Evolutionary conservation across 176 grass and related monocot genomes (phyloP), one percentile per base, ranked within the genome.

Genomic region (Hyparrhenia diplandra): DNA sequence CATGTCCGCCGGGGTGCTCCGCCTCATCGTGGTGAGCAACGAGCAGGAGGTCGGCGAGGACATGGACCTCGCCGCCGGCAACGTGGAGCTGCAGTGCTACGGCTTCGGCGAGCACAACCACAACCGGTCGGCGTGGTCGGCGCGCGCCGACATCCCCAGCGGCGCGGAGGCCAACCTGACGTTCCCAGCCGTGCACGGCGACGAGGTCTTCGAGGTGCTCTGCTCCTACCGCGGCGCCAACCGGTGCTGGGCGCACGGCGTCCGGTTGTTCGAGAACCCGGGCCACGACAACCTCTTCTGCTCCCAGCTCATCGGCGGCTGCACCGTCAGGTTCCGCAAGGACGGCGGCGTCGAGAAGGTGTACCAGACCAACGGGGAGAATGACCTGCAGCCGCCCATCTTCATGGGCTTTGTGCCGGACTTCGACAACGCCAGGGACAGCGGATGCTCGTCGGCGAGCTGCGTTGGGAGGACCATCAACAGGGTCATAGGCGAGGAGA

Each of bases 391-490:
- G 87, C 87, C 87, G 71, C 78, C 83, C 17, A 24, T 85, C 0
- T 89, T 89, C 87, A 80, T 89, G 78, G 87, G 87, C 1, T 89
- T 89, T 46, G 87, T 77, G 78, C 87, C 87, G 58, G 87, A 89
- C 77, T 89, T 89, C 83, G 78, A 89, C 83, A 89, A 89, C 45
- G 87, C 87, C 87, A 72, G 78, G 83, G 83, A 82, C 82, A 73
- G 78, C 65, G 83, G 1, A 2, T 89, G 87, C 73, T 28, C 78
- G 1, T 85, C 78, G n/a, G 46, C 77, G 3, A 89, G 73, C 83
- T 89, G 87, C 63, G 13, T 88, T 23, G 87, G 82, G 28, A 81
- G 87, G 87, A 73, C 59, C 5, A 9, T 89, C 83, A 82, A 85
- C 87, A 77, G 87, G 78, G 87, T 89, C n/a, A 89, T 89, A 29